These are phyloP conservation scores for Canavalia ensiformis DNA, from an alignment of 306 rosid genomes.

Conservation along the genomic window DNA sequence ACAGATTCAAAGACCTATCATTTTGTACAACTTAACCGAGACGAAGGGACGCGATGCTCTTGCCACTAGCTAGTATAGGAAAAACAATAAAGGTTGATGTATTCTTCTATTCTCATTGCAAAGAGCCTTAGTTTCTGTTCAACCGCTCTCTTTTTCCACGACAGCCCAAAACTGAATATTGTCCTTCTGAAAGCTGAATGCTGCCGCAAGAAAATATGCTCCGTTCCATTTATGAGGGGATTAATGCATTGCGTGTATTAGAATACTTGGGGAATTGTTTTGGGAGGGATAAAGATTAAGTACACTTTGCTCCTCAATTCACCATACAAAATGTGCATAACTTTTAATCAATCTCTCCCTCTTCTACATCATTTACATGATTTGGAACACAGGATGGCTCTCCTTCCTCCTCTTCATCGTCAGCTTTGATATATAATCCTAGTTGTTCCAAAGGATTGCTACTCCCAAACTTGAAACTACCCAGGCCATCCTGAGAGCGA, in stretches of 20 bases:
- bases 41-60: background rate
- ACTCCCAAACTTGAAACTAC: slow-evolving; percentile 76
- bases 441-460: slow-evolving; percentile 80
- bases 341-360: slow-evolving; percentile 80
- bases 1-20: slow-evolving; percentile 9
- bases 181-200: slow-evolving; percentile 23
- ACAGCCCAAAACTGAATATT: slow-evolving; percentile 35
- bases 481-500: slow-evolving; percentile 70
- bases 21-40: slow-evolving; percentile 21
- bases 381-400: slow-evolving; percentile 59
- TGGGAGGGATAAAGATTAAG: slow-evolving; percentile 35
- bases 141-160: background rate
- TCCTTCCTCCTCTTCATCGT: slow-evolving; percentile 83
- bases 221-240: slow-evolving; percentile 31
- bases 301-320: slow-evolving; percentile 40
- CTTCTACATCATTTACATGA: slow-evolving; percentile 74
- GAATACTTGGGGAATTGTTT: slow-evolving; percentile 28
- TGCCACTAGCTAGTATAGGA: background rate
- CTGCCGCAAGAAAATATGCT: slow-evolving; percentile 22
- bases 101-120: background rate
- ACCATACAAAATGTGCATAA: slow-evolving; percentile 40
- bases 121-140: slow-evolving; percentile 26
- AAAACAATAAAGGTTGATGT: background rate
- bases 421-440: slow-evolving; percentile 79
- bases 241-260: slow-evolving; percentile 26